Evolutionary conservation across 306 rosid species (phyloP).

Genomic region (Psophocarpus tetragonolobus): DNA sequence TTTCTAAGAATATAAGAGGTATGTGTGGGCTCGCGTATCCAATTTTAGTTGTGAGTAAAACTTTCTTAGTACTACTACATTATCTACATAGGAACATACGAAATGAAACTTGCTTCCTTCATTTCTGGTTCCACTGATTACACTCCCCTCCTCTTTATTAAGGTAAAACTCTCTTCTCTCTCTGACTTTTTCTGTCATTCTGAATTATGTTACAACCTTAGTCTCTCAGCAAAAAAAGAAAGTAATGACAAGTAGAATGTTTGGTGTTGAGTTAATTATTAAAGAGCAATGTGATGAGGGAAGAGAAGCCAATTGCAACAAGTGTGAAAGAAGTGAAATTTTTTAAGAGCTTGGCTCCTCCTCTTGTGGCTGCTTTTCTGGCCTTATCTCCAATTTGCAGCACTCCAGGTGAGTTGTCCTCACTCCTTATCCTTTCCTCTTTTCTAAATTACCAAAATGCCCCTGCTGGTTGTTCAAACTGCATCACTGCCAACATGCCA

Average conservation of each 20-base stretch:
- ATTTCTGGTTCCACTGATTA: conserved; percentile 27
- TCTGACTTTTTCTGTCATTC: not conserved
- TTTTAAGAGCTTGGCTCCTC: conserved; percentile 55
- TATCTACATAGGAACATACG: not conserved
- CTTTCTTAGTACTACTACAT: too few species aligned
- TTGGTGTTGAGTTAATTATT: conserved; percentile 4
- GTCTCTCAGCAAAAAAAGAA: not conserved
- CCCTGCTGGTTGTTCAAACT: conserved; percentile 15
- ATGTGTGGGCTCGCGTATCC: too few species aligned
- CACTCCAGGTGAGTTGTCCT: conserved; percentile 45
- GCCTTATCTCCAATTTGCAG: conserved; percentile 57
- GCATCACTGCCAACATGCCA: not conserved
- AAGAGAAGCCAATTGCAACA: conserved; percentile 31
- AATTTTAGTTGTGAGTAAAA: not conserved
- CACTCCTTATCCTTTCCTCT: not conserved
- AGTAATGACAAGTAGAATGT: not conserved
- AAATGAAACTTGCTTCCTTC: conserved; percentile 47
- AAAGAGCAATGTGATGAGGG: conserved; percentile 39
- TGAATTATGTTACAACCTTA: not conserved
- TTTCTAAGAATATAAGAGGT: too few species aligned
- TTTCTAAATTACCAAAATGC: conserved; percentile 21
- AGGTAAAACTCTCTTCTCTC: conserved; percentile 39
- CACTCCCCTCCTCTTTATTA: conserved; percentile 15
- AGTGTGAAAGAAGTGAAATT: conserved; percentile 31
- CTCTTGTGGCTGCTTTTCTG: conserved; percentile 57